Evolutionary conservation across 2,329 filamentous ascomycete genomes (phyloP).

Genomic region (Aspergillus sp.): DNA sequence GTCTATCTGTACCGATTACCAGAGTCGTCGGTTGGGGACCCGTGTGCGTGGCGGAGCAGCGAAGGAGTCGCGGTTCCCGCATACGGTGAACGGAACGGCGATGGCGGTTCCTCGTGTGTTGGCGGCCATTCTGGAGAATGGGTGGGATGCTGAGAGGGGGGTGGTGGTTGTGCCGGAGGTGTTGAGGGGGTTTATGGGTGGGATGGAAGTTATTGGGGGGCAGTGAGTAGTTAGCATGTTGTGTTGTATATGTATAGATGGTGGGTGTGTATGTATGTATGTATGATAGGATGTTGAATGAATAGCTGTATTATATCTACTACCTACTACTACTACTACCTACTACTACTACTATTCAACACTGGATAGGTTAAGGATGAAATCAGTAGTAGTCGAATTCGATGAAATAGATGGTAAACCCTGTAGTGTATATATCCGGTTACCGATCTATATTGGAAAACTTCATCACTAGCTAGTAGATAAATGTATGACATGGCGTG

Average conservation of each 20-base stretch:
- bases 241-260: not conserved
- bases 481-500: not conserved
- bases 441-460: not conserved
- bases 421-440: not conserved
- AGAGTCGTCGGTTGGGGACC: constrained; percentile 79
- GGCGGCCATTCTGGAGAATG: constrained; percentile 85
- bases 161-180: constrained; percentile 76
- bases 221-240: not conserved
- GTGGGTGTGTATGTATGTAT: constrained; percentile 7
- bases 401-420: not conserved
- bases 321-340: not conserved
- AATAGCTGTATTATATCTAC: not conserved
- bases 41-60: constrained; percentile 58
- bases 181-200: constrained; percentile 81
- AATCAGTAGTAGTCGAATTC: no score
- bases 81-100: constrained; percentile 92
- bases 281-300: not conserved
- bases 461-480: not conserved
- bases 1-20: constrained; percentile 93
- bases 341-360: not conserved
- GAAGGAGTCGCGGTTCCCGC: constrained; percentile 68
- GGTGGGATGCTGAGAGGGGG: constrained; percentile 72
- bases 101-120: constrained; percentile 87
- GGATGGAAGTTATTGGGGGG: constrained; percentile 63
- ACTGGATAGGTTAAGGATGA: no score